Base-by-base conservation (phyloP, 768 basidiomycete genomes). In the Hebeloma cylindrosporum region DNA sequence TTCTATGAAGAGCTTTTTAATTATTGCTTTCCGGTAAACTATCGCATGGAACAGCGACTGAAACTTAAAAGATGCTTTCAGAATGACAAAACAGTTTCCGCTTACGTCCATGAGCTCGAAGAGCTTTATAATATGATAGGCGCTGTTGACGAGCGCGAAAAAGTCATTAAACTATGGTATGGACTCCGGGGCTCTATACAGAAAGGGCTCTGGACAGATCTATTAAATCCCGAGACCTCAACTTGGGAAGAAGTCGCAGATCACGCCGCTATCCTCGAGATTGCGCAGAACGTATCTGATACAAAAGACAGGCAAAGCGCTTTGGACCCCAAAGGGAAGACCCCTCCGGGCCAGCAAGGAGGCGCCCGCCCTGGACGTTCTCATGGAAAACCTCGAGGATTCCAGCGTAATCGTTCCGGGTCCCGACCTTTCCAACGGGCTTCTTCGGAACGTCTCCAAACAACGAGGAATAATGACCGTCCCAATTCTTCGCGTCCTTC, bases 81-180 rank as follows among this genome's bases (percentile, higher is more conserved):
- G 34, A 51, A 53, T 1, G 32, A 52, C 14, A 47, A 52, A 3
- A 47, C 56, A 0, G 65, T 71, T 0, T 33, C 45, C 0, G 62
- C 60, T 1, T 71, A 60, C 43, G 53, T 64, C 0, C 57, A 63
- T 11, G 61, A 68, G 28, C 47, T 72, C 0, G 52, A 59, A 4
- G 58, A 58, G 8, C 22, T 70, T 2, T 64, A 58, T 33, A 52
- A 53, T 1, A 58, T 59, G 2, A 61, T 70, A 4, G 66, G 68
- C 0, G 38, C 59, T 2, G 45, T 57, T 0, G 56, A 57, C 2
- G 35, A 59, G 4, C 47, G 41, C 0, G 62, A 67, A 9, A 49
- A 59, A 9, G 61, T 71, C 0, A 51, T 64, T 10, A 61, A 63
- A 26, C 53, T 72, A 0, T 75, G 68, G 62, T 52, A 58, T n/a